Conservation (phyloP, 2,329 filamentous ascomycete species). For the Raffaelea ambrosiae region DNA sequence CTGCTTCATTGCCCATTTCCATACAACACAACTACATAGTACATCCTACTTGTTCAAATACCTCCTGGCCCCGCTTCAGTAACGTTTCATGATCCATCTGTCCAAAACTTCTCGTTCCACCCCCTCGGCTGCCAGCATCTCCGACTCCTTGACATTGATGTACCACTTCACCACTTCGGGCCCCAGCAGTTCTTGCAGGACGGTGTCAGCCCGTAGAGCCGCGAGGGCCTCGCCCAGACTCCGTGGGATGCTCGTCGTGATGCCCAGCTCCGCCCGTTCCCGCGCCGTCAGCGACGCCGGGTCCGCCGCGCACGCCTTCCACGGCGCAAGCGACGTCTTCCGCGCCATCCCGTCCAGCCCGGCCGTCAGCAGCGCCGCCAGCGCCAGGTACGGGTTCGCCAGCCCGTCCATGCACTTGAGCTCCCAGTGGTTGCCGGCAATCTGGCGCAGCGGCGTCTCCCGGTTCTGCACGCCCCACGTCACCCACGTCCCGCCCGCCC, state of each 20-base stretch:
- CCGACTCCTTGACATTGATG: conserved; percentile 47
- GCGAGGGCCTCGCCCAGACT: conserved; percentile 46
- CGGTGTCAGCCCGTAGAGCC: conserved; percentile 38
- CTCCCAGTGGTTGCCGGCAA: conserved; percentile 64
- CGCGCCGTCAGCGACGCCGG: conserved; percentile 39
- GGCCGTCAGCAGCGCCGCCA: conserved; percentile 51
- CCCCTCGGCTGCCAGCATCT: conserved; percentile 37
- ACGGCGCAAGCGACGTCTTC: conserved; percentile 29
- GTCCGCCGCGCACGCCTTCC: conserved; percentile 46
- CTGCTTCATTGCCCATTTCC: background rate
- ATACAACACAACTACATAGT: too few species aligned
- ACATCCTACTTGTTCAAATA: too few species aligned
- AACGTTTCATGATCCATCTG: conserved; percentile 57
- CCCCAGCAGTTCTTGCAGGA: conserved; percentile 37
- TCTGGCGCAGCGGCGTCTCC: conserved; percentile 63
- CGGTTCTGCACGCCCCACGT: conserved; percentile 77
- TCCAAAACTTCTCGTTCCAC: background rate
- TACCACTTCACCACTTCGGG: conserved; percentile 47
- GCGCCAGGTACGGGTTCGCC: conserved; percentile 67
- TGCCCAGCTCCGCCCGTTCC: conserved; percentile 41
- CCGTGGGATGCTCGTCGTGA: conserved; percentile 44
- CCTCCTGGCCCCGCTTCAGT: too few species aligned
- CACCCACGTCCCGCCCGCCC: conserved; percentile 72
- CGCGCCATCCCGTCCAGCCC: conserved; percentile 47
- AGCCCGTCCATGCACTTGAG: conserved; percentile 69